phyloP scores from a whole-genome alignment of 352 stramenopile genomes.

The Halophytophthora polymorphica region DNA sequence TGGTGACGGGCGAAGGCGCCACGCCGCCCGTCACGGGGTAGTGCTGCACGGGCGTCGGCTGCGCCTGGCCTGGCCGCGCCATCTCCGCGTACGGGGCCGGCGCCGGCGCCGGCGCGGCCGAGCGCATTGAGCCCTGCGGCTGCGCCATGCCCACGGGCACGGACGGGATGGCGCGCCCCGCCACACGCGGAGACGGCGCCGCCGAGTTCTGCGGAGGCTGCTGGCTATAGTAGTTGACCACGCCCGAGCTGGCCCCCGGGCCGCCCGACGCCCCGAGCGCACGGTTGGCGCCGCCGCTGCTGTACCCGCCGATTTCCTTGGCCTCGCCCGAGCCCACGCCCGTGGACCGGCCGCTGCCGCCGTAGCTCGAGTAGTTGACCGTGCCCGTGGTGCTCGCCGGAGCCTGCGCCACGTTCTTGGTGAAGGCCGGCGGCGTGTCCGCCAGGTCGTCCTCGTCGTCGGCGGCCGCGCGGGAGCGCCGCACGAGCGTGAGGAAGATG shows the following conservation, averaged over 20 bases:
- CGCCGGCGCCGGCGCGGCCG: slow-evolving; percentile 2
- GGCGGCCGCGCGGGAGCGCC: slow-evolving; percentile 51
- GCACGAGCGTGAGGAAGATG: slow-evolving; percentile 76
- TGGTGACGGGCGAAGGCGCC: slow-evolving; percentile 21
- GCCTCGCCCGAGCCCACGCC: slow-evolving; percentile 14
- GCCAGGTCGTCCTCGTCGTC: slow-evolving; percentile 64
- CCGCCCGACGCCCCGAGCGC: slow-evolving; percentile 6
- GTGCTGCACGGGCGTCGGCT: slow-evolving; percentile 21
- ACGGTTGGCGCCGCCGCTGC: neutral
- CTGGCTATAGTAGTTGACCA: slow-evolving; percentile 55
- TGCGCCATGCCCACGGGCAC: slow-evolving; percentile 31
- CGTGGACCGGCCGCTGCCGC: slow-evolving; percentile 16
- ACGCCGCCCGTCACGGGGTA: slow-evolving; percentile 17
- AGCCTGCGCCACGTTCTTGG: slow-evolving; percentile 30
- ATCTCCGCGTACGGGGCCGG: slow-evolving; percentile 10
- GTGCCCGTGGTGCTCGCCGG: slow-evolving; percentile 27
- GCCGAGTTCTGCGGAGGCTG: slow-evolving; percentile 39
- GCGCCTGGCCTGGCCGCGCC: slow-evolving; percentile 12
- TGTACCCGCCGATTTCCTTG: slow-evolving; percentile 9
- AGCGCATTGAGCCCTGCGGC: slow-evolving; percentile 8
- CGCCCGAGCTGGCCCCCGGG: slow-evolving; percentile 25
- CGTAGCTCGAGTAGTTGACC: slow-evolving; percentile 33
- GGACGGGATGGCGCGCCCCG: slow-evolving; percentile 42
- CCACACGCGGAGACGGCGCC: slow-evolving; percentile 38
- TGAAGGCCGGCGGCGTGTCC: slow-evolving; percentile 27